A percentile compares a stretch with the other conserved stretches of the same genome.
These are phyloP conservation scores for Spinellus fusiger DNA, from an alignment of 192 early-diverging fungal species.

Conservation along the genomic window DNA sequence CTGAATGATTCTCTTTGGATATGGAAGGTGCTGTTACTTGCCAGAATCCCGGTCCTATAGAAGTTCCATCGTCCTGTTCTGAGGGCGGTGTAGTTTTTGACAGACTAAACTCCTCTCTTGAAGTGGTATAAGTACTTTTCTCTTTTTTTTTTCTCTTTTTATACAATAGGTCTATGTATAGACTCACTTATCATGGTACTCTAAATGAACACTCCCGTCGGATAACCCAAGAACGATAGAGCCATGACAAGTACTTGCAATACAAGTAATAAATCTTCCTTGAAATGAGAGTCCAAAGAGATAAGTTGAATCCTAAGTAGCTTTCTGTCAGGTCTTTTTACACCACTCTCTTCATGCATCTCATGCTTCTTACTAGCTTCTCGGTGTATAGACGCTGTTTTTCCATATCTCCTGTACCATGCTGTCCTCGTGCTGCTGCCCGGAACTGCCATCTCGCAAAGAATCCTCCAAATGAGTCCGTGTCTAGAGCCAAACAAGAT, in stretches of 20 bases:
- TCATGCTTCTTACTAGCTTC: too few relatives aligned
- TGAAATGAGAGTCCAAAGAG: slow-evolving; percentile 5
- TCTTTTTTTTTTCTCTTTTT: background rate
- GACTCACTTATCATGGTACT: slow-evolving; percentile 7
- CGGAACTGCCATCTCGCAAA: slow-evolving; percentile 16
- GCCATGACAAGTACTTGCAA: background rate
- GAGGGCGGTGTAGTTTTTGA: background rate
- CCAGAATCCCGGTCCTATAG: slow-evolving; percentile 15
- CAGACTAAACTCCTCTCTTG: background rate
- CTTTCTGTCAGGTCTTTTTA: background rate
- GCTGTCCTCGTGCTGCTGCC: background rate
- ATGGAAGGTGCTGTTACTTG: slow-evolving; percentile 5
- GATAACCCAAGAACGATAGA: slow-evolving; percentile 20
- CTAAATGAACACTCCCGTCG: slow-evolving; percentile 26
- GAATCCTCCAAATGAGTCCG: background rate
- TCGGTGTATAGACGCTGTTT: background rate
- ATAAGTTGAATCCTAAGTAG: slow-evolving; percentile 1
- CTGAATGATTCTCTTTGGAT: slow-evolving; percentile 8
- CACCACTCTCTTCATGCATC: too few relatives aligned
- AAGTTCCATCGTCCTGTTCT: background rate
- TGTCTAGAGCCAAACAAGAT: background rate
- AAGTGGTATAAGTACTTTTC: background rate
- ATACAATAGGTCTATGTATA: background rate
- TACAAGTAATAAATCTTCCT: slow-evolving; percentile 15
- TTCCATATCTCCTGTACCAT: slow-evolving; percentile 3